Evolutionary conservation across 768 basidiomycete genomes (phyloP), one percentile per base, ranked within the genome.

Genomic region (Boletus patriciae): DNA sequence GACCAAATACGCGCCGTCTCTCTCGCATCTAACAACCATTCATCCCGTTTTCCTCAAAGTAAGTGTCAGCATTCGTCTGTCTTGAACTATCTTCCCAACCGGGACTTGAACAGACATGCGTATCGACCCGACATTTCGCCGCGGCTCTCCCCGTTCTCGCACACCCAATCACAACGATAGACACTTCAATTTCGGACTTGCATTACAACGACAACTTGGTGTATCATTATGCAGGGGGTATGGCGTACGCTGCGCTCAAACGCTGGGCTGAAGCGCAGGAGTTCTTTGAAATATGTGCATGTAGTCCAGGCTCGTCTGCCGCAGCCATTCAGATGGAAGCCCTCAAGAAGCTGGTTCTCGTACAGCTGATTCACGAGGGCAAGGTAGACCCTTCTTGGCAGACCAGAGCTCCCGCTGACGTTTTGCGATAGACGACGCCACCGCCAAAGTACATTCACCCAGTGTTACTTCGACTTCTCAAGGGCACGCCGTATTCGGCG

Each of bases 171-270:
- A 83, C 83, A 13, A 77, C 82, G 42, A 79, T 94, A 54, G 85
- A 87, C 67, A 78, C 74, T 3, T 59, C 68, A 0, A 68, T 81
- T n/a, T 83, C 82, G 8, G 88, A 92, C 57, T 74, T 95, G 52
- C 73, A 70, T 33, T 93, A 92, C 73, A 85, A 81, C 60, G 93
- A 94, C 70, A 88, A 88, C 64, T 78, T 96, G 23, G 73, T 81
- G n/a, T 94, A 94, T 67, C 90, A 94, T 75, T 93, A 94, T 69
- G 75, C 83, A 3, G 92, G 87, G 4, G 93, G 91, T 2, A 76
- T 90, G n/a, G 81, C 80, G 1, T 77, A 87, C 1, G 73, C 77
- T 10, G 83, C 83, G 0, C 75, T 90, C 42, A 84, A 85, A 62
- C 76, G 76, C 18, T 94, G 87, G 84, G 63, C 74, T 3, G 79